Conservation (phyloP, 2,329 filamentous ascomycete species). For the Biscogniauxia marginata region DNA sequence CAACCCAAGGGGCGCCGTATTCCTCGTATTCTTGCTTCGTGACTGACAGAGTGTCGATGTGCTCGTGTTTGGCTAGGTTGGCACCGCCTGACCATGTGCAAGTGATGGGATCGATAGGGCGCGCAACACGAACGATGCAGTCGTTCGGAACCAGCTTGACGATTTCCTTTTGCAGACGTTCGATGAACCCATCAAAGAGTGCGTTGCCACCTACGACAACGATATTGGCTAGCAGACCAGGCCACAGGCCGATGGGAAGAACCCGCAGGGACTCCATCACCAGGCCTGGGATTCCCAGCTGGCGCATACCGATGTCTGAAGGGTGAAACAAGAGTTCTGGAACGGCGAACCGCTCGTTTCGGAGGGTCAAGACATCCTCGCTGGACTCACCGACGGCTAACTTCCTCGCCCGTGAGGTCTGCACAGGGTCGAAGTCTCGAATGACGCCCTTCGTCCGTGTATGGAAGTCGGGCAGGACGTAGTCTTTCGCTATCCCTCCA, state of each 20-base stretch:
- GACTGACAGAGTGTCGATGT: constrained; percentile 69
- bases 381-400: constrained; percentile 44
- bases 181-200: constrained; percentile 75
- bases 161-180: constrained; percentile 74
- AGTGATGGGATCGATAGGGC: constrained; percentile 69
- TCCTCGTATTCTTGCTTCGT: constrained; percentile 91
- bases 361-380: constrained; percentile 82
- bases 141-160: constrained; percentile 71
- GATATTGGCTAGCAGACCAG: constrained; percentile 80
- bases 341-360: constrained; percentile 88
- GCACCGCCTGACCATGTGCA: constrained; percentile 87
- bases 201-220: constrained; percentile 86
- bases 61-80: constrained; percentile 66
- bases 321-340: constrained; percentile 90
- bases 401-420: constrained; percentile 52
- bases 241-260: constrained; percentile 80
- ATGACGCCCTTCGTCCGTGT: constrained; percentile 62
- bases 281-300: constrained; percentile 79
- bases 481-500: constrained; percentile 76
- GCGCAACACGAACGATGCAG: constrained; percentile 72
- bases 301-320: constrained; percentile 77
- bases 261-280: constrained; percentile 73
- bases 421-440: constrained; percentile 71
- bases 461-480: constrained; percentile 82
- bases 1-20: constrained; percentile 72